Evolutionary conservation across 148 eudicot genomes (phyloP).

Genomic region (Silene uniflora): DNA sequence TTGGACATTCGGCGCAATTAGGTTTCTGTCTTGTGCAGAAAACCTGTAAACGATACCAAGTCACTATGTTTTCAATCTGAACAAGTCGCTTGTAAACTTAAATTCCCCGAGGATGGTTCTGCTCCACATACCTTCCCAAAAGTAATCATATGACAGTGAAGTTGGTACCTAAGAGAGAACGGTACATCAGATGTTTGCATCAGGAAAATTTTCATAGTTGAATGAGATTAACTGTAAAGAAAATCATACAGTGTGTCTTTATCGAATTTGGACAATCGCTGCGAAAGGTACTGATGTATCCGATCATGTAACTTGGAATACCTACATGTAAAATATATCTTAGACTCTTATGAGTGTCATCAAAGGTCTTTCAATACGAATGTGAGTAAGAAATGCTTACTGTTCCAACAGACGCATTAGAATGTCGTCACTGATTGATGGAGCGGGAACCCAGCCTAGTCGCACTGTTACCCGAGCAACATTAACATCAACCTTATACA

Average conservation of each 20-base stretch:
- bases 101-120: background rate
- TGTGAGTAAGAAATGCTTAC: constrained; percentile 14
- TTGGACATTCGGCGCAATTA: constrained; percentile 44
- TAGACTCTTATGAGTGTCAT: background rate
- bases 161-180: constrained; percentile 31
- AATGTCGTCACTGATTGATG: constrained; percentile 17
- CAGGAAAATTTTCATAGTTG: background rate
- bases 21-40: constrained; percentile 48
- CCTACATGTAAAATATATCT: constrained; percentile 23
- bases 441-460: constrained; percentile 43
- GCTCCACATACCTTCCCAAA: constrained; percentile 38
- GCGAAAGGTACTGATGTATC: constrained; percentile 46
- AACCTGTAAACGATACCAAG: constrained; percentile 27
- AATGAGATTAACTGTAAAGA: background rate
- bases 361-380: background rate
- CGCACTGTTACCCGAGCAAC: constrained; percentile 39
- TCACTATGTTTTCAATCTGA: background rate
- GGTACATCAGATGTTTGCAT: background rate
- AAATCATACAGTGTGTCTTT: constrained; percentile 38
- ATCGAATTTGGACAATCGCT: constrained; percentile 42
- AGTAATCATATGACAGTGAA: constrained; percentile 45
- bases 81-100: background rate
- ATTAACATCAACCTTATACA: constrained; percentile 39
- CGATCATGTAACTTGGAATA: constrained; percentile 33
- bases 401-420: constrained; percentile 22